phyloP scores from a whole-genome alignment of 306 rosid species.

The Parietaria judaica region DNA sequence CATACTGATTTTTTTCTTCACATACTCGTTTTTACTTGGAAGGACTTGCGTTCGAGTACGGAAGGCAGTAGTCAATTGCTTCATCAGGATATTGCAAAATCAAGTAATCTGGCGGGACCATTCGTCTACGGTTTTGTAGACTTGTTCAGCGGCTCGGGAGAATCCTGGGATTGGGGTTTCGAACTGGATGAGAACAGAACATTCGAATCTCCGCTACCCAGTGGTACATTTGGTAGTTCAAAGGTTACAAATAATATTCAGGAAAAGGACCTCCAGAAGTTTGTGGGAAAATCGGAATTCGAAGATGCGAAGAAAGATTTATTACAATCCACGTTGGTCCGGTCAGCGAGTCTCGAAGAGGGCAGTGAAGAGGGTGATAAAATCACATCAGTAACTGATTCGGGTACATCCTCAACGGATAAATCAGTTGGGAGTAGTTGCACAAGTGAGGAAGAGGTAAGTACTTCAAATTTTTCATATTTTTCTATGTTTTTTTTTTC shows the following conservation, averaged over 20 bases:
- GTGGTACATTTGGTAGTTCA: conserved; percentile 32
- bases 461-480: conserved; percentile 1
- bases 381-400: conserved; percentile 32
- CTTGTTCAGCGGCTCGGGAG: conserved; percentile 84
- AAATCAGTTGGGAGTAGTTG: conserved; percentile 19
- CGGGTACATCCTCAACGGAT: conserved; percentile 38
- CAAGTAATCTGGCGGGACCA: conserved; percentile 41
- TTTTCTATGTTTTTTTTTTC: conserved; percentile 7
- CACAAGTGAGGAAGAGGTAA: conserved; percentile 57
- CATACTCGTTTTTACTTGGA: conserved; percentile 5
- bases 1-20: no score
- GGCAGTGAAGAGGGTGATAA: conserved; percentile 50
- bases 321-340: conserved; percentile 26
- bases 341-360: conserved; percentile 49
- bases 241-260: conserved; percentile 27
- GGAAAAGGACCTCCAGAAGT: conserved; percentile 41
- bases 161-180: conserved; percentile 82
- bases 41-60: conserved; percentile 31
- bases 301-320: conserved; percentile 37
- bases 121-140: conserved; percentile 84
- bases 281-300: conserved; percentile 22
- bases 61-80: conserved; percentile 44
- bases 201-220: conserved; percentile 31
- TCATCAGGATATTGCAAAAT: conserved; percentile 41
- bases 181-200: conserved; percentile 54